phyloP scores from a whole-genome alignment of 495 filamentous ascomycete genomes.

The Xylaria bambusicola region DNA sequence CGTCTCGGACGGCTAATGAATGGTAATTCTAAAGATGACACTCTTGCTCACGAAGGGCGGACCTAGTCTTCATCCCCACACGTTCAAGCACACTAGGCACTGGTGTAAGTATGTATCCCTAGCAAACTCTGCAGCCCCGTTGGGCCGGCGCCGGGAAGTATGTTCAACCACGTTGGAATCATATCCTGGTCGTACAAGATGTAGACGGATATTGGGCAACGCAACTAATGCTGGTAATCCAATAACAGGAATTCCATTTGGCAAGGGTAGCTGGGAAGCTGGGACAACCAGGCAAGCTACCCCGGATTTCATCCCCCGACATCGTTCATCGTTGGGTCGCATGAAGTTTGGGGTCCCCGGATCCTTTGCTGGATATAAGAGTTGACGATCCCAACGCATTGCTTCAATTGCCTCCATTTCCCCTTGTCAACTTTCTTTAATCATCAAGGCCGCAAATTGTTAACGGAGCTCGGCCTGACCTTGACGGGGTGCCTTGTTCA shows the following conservation, averaged over 20 bases:
- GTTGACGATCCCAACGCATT: not conserved
- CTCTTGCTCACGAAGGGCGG: no score
- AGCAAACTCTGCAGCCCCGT: no score
- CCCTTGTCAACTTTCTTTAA: not conserved
- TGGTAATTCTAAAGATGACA: no score
- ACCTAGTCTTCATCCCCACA: no score
- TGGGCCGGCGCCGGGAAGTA: not conserved
- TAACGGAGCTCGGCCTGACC: not conserved
- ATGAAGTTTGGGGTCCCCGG: slow-evolving; percentile 4
- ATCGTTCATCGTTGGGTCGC: not conserved
- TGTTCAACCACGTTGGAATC: slow-evolving; percentile 7
- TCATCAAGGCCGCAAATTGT: not conserved
- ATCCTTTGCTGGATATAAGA: slow-evolving; percentile 8
- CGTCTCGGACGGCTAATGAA: no score
- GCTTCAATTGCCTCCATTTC: no score
- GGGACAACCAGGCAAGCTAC: not conserved
- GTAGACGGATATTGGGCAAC: not conserved
- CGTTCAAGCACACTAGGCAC: no score
- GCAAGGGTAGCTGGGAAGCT: not conserved
- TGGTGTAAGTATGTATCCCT: no score
- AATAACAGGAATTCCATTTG: no score
- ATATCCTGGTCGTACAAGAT: slow-evolving; percentile 2
- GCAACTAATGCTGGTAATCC: not conserved
- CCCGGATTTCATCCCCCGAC: slow-evolving; percentile 7
- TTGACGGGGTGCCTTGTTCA: not conserved